phyloP scores from a whole-genome alignment of 768 basidiomycete species.

The Tricholoma furcatifolium region DNA sequence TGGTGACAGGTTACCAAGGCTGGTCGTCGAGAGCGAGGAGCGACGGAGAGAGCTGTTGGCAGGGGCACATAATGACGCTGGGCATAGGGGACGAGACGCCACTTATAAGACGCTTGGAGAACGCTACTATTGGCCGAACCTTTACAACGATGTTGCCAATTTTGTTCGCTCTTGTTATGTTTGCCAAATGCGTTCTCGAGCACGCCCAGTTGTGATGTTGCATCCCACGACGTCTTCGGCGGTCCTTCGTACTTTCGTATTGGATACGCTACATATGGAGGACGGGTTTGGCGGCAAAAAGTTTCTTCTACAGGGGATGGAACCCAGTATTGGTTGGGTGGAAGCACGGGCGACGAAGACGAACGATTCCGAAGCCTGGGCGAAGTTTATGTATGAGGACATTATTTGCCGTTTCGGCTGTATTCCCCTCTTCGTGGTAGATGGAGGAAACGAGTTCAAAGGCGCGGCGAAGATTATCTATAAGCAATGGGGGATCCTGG shows the following conservation, averaged over 20 bases:
- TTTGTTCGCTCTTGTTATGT: not conserved
- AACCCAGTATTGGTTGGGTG: constrained; percentile 23
- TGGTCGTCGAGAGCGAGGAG: not conserved
- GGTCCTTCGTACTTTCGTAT: constrained; percentile 18
- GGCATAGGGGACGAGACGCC: not conserved
- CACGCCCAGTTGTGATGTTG: not conserved
- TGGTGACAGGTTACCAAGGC: not conserved
- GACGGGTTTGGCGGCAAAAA: constrained; percentile 12
- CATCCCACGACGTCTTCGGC: not conserved
- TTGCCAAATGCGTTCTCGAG: no score
- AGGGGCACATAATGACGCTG: not conserved
- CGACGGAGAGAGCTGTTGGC: no score
- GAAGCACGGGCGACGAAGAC: constrained; percentile 25
- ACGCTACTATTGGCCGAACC: not conserved
- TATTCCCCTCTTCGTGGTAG: no score
- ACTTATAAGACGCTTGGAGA: no score
- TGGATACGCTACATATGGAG: no score
- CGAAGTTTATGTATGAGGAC: constrained; percentile 20
- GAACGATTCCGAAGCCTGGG: no score
- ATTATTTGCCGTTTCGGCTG: no score
- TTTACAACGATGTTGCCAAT: not conserved
- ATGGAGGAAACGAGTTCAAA: no score
- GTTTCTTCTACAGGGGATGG: constrained; percentile 20
- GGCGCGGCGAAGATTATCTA: no score
- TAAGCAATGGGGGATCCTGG: no score